Conservation (phyloP, 352 stramenopile species). For the Pythium monospermum region DNA sequence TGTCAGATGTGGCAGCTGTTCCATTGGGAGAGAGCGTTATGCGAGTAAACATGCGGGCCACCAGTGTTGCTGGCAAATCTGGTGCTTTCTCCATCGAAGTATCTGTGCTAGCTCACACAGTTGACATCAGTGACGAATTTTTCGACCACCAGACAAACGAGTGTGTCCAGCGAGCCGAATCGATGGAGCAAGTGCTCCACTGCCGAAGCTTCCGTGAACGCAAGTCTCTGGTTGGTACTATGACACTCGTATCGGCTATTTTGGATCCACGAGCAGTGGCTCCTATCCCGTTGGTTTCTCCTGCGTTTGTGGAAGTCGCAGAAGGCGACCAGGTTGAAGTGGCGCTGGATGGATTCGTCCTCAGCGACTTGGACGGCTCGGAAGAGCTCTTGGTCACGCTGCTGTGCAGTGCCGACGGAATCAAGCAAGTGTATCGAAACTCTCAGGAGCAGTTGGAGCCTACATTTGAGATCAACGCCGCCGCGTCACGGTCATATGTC, state of each 20-base stretch:
- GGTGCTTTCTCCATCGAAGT: constrained; percentile 7
- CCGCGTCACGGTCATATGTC: not conserved
- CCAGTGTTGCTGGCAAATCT: not conserved
- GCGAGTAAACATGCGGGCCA: not conserved
- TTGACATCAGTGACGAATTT: constrained; percentile 7
- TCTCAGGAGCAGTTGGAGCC: not conserved
- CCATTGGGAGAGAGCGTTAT: not conserved
- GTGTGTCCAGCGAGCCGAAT: constrained; percentile 1
- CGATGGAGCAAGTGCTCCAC: constrained; percentile 1
- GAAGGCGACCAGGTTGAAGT: constrained; percentile 8
- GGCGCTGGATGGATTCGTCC: not conserved
- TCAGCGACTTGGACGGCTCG: constrained; percentile 14
- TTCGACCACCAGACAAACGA: not conserved
- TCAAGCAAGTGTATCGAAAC: not conserved
- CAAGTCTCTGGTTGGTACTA: constrained; percentile 14
- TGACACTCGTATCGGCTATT: not conserved
- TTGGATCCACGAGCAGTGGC: constrained; percentile 10
- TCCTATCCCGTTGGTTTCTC: not conserved
- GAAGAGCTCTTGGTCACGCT: constrained; percentile 8
- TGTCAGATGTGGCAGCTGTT: not conserved
- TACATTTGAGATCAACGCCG: not conserved
- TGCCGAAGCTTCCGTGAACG: constrained; percentile 20
- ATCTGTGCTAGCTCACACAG: constrained; percentile 5
- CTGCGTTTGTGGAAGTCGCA: not conserved
- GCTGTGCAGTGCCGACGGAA: not conserved